Base-by-base conservation (phyloP, 352 stramenopile genomes). In the Pythium angustatum region DNA sequence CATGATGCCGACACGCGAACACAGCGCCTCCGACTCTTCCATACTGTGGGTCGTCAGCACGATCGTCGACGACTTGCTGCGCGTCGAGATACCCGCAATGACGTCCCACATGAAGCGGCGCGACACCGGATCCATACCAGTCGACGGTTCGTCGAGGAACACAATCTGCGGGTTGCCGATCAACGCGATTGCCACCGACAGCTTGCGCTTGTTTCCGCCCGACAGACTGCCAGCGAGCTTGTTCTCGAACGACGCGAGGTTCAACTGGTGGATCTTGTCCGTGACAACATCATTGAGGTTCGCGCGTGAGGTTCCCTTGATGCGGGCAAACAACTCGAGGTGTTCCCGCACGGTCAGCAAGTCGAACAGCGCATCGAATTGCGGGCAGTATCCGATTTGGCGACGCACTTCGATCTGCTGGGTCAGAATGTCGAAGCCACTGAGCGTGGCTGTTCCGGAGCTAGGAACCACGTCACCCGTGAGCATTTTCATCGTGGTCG, bases 11-110 rank as follows among this genome's bases (percentile, higher is more conserved):
- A 99, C 94, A 28, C 94, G 86, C n/a, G 93, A 90, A 62, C 94
- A 98, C 7, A 99, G 76, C 17, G 87, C 88, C 59, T 99, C 96
- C n/a, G 84, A 96, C 69, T 99, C 96, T 57, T 98, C 85, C 96
- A 99, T 99, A 58, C 88, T 97, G 77, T 99, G 96, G 2, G 94
- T 98, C 12, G 96, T 98, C 45, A 98, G 78, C 36, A 98, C 78
- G 56, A 98, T 91, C 27, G 84, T 91, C 21, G 83, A 84, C 53
- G 87, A 71, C 45, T 93, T 85, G 58, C 75, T 67, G 34, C 73
- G 64, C 0, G 82, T 92, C 34, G 84, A 88, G 52, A 95, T 88
- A 19, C 82, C 73, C 11, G 83, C 86, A 33, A 98, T 96, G n/a
- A 97, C 78, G 52, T 95, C 86, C 97, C 97, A 99, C 77, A 99